Conservation (phyloP, 768 basidiomycete species). For the Trametes coccinea region DNA sequence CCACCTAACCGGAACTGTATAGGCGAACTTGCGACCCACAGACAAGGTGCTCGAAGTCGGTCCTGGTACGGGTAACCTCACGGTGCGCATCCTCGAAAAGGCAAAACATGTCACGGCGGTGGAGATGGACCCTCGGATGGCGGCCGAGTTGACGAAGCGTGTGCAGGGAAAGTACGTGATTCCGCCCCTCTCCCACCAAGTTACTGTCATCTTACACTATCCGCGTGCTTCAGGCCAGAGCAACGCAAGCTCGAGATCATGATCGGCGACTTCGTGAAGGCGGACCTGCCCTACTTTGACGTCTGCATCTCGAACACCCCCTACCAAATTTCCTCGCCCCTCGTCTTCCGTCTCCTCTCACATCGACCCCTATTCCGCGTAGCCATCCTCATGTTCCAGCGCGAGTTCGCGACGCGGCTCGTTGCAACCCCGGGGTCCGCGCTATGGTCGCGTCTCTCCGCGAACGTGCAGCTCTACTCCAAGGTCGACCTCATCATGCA, state of each 20-base stretch:
- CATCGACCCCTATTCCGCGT: constrained; percentile 93
- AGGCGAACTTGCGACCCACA: constrained; percentile 91
- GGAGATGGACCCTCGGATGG: constrained; percentile 99
- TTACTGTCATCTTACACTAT: not conserved
- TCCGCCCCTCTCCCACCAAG: not conserved
- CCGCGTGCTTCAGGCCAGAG: constrained; percentile 64
- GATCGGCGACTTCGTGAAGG: constrained; percentile 97
- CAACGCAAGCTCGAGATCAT: constrained; percentile 94
- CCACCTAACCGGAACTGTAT: constrained; percentile 1
- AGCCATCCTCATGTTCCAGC: constrained; percentile 99
- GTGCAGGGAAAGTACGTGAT: constrained; percentile 93
- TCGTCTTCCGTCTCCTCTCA: constrained; percentile 95
- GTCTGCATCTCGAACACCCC: constrained; percentile 99
- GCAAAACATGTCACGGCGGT: constrained; percentile 92
- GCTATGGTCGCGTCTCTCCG: constrained; percentile 92
- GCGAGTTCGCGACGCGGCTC: constrained; percentile 94
- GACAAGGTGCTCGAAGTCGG: constrained; percentile 97
- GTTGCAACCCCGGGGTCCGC: constrained; percentile 81
- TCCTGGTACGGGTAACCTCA: constrained; percentile 96
- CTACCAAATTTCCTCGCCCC: constrained; percentile 97
- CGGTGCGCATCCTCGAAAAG: constrained; percentile 89
- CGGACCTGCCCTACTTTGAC: constrained; percentile 97
- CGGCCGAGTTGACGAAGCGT: constrained; percentile 94
- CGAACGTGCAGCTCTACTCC: constrained; percentile 96
- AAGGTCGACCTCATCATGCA: constrained; percentile 96